phyloP scores from a whole-genome alignment of 2,329 filamentous ascomycete genomes.

The Pochonia chlamydosporia region DNA sequence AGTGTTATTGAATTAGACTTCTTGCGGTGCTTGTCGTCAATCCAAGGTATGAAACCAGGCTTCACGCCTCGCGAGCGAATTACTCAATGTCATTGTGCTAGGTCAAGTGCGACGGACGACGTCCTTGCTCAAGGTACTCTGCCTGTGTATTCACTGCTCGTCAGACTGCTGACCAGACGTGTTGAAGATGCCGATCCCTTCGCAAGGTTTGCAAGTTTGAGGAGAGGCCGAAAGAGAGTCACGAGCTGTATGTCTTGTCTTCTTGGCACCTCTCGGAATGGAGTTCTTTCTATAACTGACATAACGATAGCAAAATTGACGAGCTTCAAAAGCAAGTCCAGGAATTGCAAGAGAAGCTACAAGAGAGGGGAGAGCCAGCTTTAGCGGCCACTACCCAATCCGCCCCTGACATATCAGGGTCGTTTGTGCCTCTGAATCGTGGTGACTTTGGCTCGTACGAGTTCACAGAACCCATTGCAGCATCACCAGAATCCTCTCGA shows the following conservation, averaged over 20 bases:
- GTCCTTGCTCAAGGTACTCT: slow-evolving; percentile 20
- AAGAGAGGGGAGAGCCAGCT: neutral
- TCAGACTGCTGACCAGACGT: neutral
- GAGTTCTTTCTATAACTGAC: too few species aligned
- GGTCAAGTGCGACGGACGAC: slow-evolving; percentile 18
- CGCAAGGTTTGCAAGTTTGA: slow-evolving; percentile 17
- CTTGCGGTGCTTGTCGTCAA: slow-evolving; percentile 19
- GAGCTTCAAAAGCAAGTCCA: neutral
- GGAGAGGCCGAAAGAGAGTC: slow-evolving; percentile 16
- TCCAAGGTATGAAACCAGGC: slow-evolving; percentile 15
- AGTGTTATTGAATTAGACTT: slow-evolving; percentile 13
- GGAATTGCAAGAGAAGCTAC: neutral
- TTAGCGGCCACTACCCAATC: too few species aligned
- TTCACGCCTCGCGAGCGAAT: neutral
- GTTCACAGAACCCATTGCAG: neutral
- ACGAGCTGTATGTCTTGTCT: slow-evolving; percentile 14
- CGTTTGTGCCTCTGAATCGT: neutral
- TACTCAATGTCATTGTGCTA: slow-evolving; percentile 5
- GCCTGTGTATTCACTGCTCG: neutral
- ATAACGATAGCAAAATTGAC: neutral
- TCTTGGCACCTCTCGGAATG: too few species aligned
- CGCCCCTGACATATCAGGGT: neutral
- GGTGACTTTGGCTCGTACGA: neutral
- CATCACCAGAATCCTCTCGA: neutral
- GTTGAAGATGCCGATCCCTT: slow-evolving; percentile 14